phyloP scores from a whole-genome alignment of 192 early-diverging fungal species.

The Coemansia pectinata region DNA sequence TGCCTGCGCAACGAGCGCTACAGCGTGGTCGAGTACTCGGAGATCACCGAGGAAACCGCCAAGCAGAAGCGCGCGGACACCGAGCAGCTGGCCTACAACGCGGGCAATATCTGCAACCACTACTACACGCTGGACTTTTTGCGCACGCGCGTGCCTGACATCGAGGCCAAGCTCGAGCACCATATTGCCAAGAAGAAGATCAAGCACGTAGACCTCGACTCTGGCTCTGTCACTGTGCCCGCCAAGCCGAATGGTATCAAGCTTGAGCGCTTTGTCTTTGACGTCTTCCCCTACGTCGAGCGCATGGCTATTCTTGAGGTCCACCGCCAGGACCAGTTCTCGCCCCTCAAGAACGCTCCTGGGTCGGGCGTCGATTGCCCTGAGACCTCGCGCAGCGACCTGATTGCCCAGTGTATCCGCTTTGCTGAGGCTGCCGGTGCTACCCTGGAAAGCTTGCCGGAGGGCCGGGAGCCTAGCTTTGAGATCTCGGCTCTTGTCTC shows the following conservation, averaged over 20 bases:
- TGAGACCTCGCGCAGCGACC: conserved; percentile 89
- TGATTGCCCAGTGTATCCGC: conserved; percentile 82
- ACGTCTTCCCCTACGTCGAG: conserved; percentile 93
- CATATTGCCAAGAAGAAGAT: conserved; percentile 99
- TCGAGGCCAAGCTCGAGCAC: conserved; percentile 87
- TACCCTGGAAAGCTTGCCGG: conserved; percentile 59
- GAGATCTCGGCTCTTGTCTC: conserved; percentile 90
- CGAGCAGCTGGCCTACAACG: conserved; percentile 73
- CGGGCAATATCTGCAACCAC: conserved; percentile 99
- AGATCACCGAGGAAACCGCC: conserved; percentile 80
- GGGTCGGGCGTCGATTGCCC: conserved; percentile 85
- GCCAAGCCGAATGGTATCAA: conserved; percentile 94
- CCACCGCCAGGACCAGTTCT: conserved; percentile 91
- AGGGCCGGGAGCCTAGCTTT: conserved; percentile 57
- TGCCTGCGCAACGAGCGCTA: conserved; percentile 81
- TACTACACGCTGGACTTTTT: conserved; percentile 95
- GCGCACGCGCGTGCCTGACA: conserved; percentile 71
- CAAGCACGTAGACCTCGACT: conserved; percentile 77
- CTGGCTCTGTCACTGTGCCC: conserved; percentile 72
- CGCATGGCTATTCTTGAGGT: conserved; percentile 91
- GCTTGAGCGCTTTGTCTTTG: conserved; percentile 99
- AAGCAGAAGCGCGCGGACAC: conserved; percentile 62
- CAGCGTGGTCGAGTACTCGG: conserved; percentile 95
- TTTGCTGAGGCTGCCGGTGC: conserved; percentile 88
- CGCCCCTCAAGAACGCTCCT: conserved; percentile 96